Base-by-base conservation (phyloP, 2,329 filamentous ascomycete genomes). In the Zelopaecilomyces penicillatus region DNA sequence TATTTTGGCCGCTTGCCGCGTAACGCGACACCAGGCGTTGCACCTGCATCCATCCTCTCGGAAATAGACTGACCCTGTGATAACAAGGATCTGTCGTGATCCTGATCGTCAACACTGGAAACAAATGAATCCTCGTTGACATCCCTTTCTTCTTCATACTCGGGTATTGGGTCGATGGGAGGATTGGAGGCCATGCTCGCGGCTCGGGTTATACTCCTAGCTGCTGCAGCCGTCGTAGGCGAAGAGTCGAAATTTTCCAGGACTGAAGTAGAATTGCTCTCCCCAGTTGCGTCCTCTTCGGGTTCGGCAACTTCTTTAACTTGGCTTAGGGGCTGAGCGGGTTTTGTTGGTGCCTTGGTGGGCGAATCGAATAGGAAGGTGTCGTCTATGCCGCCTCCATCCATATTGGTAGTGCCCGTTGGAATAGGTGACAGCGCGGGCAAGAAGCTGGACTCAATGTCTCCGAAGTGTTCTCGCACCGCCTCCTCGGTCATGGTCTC, bases 401-500 rank as follows among this genome's bases (percentile, higher is more conserved):
- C 48, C 33, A 37, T 51, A 50, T 65, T 65, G 31, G 66, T 63
- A 7, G 67, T 62, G 41, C 70, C 65, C 30, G 66, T 66, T 32
- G 68, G 69, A 39, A 81, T 70, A 9, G 79, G 78, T 6, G 79
- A 82, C 5, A 76, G 58, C 5, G 73, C 70, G 2, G 76, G 74
- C 44, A 80, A 58, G 55, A 83, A 83, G 63, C 80, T 83, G 31
- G 80, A 83, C 56, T 84, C 80, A 50, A 82, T 71, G 54, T 83
- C 80, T 53, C 75, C 70, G 19, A 83, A 60, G 55, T 82, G 78
- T 44, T 73, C 70, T 49, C 71, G 68, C 19, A 80, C 68, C 37
- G 69, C 69, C 39, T 72, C 68, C 51, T 79, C 75, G 37, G 71
- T 71, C 36, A 76, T 58, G 4, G 74, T 75, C 44, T 78, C 73